Evolutionary conservation across 2,329 filamentous ascomycete genomes (phyloP), one percentile per base, ranked within the genome.

Genomic region (Fonsecaea monophora): DNA sequence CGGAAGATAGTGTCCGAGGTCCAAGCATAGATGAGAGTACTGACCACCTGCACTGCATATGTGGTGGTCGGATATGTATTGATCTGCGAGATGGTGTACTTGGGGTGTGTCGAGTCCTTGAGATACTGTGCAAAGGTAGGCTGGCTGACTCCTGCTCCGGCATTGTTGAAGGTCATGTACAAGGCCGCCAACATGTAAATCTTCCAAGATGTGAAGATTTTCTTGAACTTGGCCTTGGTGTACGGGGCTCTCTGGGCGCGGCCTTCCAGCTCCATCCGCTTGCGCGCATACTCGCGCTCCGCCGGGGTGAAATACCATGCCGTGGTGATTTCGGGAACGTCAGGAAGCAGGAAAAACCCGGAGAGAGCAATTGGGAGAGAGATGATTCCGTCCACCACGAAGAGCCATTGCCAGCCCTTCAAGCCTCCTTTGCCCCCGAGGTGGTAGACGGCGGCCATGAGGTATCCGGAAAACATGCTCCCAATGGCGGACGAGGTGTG

Each of bases 111-210:
- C 0, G 78, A 81, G 8, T 74, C 66, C 68, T 82, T 80, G 18
- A 82, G 73, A 68, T 74, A 82, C 74, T 81, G 81, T 74, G 74
- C 82, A 69, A 90, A 90, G 0, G 85, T 82, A 0, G 88, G 87
- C 73, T 86, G 84, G 12, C 78, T 72, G 18, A 79, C 78, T 1
- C 79, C 78, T 1, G 77, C 79, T 2, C 59, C 63, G 1, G 83
- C 86, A 71, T 90, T 90, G 75, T 88, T 89, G 79, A 89, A 90
- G 50, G 85, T 83, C 73, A 90, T 81, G 73, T 90, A 90, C 1
- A 89, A 75, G 0, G 85, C 62, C 0, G 82, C 82, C 2, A 91
- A 77, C 0, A 84, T 70, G 63, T 88, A 90, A 1, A 90, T 85
- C 68, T 88, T 88, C 88, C 89, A 90, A 5, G 84, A 85, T 0